Base-by-base conservation (phyloP, 2,329 filamentous ascomycete species). In the Lomentospora prolificans region DNA sequence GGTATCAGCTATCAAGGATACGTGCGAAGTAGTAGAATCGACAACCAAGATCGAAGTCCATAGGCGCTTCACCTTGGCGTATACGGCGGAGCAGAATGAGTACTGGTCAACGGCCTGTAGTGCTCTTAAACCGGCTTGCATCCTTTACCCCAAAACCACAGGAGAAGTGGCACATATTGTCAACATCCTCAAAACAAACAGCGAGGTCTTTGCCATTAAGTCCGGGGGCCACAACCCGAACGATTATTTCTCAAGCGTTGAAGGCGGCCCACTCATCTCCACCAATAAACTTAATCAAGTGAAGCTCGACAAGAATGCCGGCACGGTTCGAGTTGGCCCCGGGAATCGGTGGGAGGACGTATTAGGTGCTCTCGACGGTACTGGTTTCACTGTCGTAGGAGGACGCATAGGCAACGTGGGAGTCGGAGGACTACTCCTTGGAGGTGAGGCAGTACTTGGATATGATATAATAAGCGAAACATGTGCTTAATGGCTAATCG, bases 211-310 rank as follows among this genome's bases (percentile, higher is more conserved):
- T 59, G 79, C 80, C 5, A 66, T 80, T 60, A 78, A 79, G 60
- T 76, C 76, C 6, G 80, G 80, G 27, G 81, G 80, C 1, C 80
- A 84, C 65, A 78, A 76, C 57, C 75, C 78, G 3, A 80, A 81
- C 61, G 70, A 75, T 17, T 75, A 75, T 58, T 75, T 74, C 39
- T 72, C 79, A 2, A 82, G 74, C 60, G 74, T 77, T 50, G 64
- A 72, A 12, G 72, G 67, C 2, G 77, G 77, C 0, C 67, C 78
- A 1, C 64, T 78, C 4, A 74, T 84, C 58, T 77, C 77, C 14
- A 70, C 78, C 9, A 68, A 67, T 57, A 65, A 71, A 3, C 69
- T 75, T 14, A 65, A 77, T 51, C 62, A 72, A 54, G 64, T 78
- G 9, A 62, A 65, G 0, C 64, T 76, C 17, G 66, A 75, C 50